Evolutionary conservation across 2,329 filamentous ascomycete genomes (phyloP).

Genomic region (Harringtonia aguacate): DNA sequence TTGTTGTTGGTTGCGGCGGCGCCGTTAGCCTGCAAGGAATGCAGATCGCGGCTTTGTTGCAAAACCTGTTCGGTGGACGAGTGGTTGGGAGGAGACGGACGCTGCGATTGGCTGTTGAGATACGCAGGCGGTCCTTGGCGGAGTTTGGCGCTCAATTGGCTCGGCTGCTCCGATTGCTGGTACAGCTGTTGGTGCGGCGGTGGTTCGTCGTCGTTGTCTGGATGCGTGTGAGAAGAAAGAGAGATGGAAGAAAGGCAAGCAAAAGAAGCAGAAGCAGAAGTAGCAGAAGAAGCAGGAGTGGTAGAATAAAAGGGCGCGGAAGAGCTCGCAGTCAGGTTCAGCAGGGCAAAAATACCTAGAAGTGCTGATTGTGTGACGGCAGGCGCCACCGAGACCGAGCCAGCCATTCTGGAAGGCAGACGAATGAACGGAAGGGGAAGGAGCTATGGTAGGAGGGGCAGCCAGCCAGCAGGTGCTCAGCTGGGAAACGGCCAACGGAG

Average conservation of each 20-base stretch:
- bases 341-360: constrained; percentile 19
- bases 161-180: not conserved
- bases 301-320: not conserved
- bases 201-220: constrained; percentile 11
- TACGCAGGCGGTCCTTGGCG: not conserved
- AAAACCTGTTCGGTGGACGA: not conserved
- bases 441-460: not conserved
- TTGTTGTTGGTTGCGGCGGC: no score
- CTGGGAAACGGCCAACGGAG: not conserved
- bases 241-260: not conserved
- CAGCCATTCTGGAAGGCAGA: constrained; percentile 15
- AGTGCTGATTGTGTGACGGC: constrained; percentile 18
- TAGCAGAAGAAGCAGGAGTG: not conserved
- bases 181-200: not conserved
- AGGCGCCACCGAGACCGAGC: constrained; percentile 17
- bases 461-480: not conserved
- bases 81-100: not conserved
- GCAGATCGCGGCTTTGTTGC: constrained; percentile 1
- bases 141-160: constrained; percentile 5
- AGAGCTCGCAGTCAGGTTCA: constrained; percentile 9
- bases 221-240: constrained; percentile 1
- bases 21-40: not conserved
- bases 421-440: not conserved
- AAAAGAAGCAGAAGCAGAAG: not conserved
- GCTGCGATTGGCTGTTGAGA: not conserved